A percentile compares a stretch with the other conserved stretches of the same genome.
These are phyloP conservation scores for Lepiota subincarnata DNA, from an alignment of 768 basidiomycete species.

Conservation along the genomic window DNA sequence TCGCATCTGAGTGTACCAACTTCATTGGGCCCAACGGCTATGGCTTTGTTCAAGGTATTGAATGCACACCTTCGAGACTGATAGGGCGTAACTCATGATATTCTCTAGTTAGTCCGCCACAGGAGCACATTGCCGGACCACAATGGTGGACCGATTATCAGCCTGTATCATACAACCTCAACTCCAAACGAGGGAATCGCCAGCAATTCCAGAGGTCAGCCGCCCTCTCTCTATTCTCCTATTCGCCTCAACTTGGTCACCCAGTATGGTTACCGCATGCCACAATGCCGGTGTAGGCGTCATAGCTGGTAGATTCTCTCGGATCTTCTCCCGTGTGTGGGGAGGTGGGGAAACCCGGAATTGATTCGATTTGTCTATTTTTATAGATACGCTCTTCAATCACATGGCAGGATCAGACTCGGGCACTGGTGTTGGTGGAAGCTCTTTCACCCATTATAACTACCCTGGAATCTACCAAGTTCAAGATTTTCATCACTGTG, in stretches of 20 bases:
- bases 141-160: conserved; percentile 80
- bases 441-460: conserved; percentile 48
- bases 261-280: conserved; percentile 46
- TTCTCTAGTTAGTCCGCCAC: conserved; percentile 43
- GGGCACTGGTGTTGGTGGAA: conserved; percentile 48
- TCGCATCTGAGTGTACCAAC: conserved; percentile 59
- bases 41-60: conserved; percentile 63
- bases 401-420: conserved; percentile 56
- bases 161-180: conserved; percentile 61
- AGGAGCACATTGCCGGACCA: conserved; percentile 52
- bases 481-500: conserved; percentile 63
- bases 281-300: conserved; percentile 55
- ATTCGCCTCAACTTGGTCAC: not conserved
- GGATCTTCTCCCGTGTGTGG: not conserved
- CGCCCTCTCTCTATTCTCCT: not conserved
- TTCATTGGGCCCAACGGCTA: conserved; percentile 70
- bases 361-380: not conserved
- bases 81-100: not conserved
- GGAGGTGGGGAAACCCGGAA: not conserved
- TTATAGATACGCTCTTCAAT: conserved; percentile 54
- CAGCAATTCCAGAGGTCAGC: conserved; percentile 40
- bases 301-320: conserved; percentile 38
- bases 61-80: not conserved
- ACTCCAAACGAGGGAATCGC: conserved; percentile 61
- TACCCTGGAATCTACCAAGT: conserved; percentile 46